Conservation (phyloP, 257 asterid genomes). For the Euphrasia confusa region DNA sequence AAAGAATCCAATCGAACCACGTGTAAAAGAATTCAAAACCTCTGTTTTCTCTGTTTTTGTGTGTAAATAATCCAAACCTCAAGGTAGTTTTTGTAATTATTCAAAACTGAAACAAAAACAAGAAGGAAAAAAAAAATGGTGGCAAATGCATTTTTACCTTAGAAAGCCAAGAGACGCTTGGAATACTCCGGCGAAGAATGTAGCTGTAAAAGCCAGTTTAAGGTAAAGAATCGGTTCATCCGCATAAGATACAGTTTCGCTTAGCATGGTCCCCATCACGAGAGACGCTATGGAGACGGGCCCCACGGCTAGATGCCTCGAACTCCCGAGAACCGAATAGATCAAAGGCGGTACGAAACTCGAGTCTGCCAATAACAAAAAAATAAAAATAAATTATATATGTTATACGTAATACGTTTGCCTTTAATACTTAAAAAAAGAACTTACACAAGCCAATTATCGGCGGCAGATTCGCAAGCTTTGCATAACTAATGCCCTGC, state of each 20-base stretch:
- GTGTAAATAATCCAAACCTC: not conserved
- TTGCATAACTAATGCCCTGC: constrained; percentile 95
- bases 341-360: constrained; percentile 91
- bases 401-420: too few species aligned
- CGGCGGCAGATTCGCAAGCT: constrained; percentile 90
- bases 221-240: constrained; percentile 63
- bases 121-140: too few species aligned
- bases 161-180: constrained; percentile 81
- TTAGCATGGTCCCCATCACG: constrained; percentile 92
- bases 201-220: constrained; percentile 77
- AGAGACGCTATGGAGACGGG: constrained; percentile 92
- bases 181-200: constrained; percentile 79
- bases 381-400: too few species aligned
- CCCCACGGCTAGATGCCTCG: constrained; percentile 82
- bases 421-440: too few species aligned
- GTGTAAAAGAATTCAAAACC: too few species aligned
- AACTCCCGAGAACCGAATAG: constrained; percentile 83
- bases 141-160: constrained; percentile 35
- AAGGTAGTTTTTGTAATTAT: not conserved
- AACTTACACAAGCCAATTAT: constrained; percentile 78
- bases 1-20: not conserved
- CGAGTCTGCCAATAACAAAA: constrained; percentile 47
- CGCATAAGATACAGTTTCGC: constrained; percentile 46
- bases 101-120: too few species aligned
- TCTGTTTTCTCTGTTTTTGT: too few species aligned